Percentiles rank a stretch among this genome's conserved stretches.
Conservation (phyloP, 1,284 basidiomycete genomes). For the Pseudomicrostroma phylloplanum region DNA sequence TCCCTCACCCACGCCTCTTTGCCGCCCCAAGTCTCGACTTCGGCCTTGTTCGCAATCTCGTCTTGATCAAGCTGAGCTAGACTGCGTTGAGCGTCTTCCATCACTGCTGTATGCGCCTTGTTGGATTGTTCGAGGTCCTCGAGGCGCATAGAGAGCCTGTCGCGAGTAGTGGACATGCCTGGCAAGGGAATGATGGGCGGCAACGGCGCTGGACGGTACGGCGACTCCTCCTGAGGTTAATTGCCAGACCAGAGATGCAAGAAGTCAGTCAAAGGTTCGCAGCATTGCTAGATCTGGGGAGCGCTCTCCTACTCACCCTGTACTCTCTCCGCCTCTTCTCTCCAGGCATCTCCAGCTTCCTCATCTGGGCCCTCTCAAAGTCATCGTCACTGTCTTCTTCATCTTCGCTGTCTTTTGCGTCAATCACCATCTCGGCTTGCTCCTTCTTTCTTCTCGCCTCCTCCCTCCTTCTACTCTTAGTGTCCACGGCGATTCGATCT, state of each 20-base stretch:
- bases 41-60: conserved; percentile 28
- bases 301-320: too few relatives aligned
- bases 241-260: background rate
- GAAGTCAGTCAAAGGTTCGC: too few relatives aligned
- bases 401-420: conserved; percentile 64
- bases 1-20: conserved; percentile 42
- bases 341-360: conserved; percentile 19
- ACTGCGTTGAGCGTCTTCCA: conserved; percentile 16
- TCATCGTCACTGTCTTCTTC: conserved; percentile 66
- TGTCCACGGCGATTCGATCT: conserved; percentile 39
- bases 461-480: conserved; percentile 23
- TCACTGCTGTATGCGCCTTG: conserved; percentile 17
- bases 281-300: too few relatives aligned
- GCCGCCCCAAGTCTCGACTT: conserved; percentile 26
- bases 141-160: conserved; percentile 23
- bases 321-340: background rate
- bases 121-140: conserved; percentile 22
- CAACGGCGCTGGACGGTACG: conserved; percentile 26
- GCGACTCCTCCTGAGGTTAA: conserved; percentile 22
- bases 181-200: conserved; percentile 33
- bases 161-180: conserved; percentile 26
- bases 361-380: conserved; percentile 39
- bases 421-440: conserved; percentile 3
- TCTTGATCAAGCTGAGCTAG: conserved; percentile 25
- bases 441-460: conserved; percentile 21